Percentiles rank a stretch among this genome's conserved stretches.
These are phyloP conservation scores for Thamnidium elegans DNA, from an alignment of 192 early-diverging fungal genomes.

Conservation along the genomic window DNA sequence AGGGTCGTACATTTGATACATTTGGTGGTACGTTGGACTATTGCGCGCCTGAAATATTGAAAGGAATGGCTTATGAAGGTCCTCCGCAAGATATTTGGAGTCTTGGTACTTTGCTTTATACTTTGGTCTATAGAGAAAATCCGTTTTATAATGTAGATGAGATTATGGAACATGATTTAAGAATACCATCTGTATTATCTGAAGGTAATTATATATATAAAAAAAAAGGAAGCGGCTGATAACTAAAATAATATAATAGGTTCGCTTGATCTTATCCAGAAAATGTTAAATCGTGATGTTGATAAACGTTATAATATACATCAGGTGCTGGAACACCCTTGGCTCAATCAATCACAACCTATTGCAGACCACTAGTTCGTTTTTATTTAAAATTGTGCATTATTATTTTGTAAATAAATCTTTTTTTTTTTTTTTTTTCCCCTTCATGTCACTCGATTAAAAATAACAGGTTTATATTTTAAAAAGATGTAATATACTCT, in stretches of 20 bases:
- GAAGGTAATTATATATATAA: constrained; percentile 7
- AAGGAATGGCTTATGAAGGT: constrained; percentile 76
- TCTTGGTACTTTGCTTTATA: constrained; percentile 81
- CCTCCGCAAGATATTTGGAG: constrained; percentile 89
- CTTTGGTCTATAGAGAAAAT: constrained; percentile 65
- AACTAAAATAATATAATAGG: constrained; percentile 21
- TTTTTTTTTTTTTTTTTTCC: too few relatives aligned
- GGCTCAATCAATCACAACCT: constrained; percentile 45
- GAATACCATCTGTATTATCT: constrained; percentile 25
- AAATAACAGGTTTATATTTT: too few relatives aligned
- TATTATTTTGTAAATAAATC: background rate
- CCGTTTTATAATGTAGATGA: constrained; percentile 60
- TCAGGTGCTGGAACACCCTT: constrained; percentile 69
- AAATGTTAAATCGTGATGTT: constrained; percentile 72
- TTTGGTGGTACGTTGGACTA: constrained; percentile 83
- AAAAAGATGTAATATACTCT: too few relatives aligned
- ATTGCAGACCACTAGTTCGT: background rate
- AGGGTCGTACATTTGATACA: constrained; percentile 53
- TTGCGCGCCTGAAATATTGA: constrained; percentile 74
- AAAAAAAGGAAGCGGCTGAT: background rate
- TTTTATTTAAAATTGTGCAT: background rate
- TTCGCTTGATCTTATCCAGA: constrained; percentile 57
- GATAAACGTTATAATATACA: constrained; percentile 69
- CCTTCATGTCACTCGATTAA: too few relatives aligned
- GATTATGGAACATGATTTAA: constrained; percentile 51